Conservation (phyloP, 768 basidiomycete genomes). For the Mycena latifolia region DNA sequence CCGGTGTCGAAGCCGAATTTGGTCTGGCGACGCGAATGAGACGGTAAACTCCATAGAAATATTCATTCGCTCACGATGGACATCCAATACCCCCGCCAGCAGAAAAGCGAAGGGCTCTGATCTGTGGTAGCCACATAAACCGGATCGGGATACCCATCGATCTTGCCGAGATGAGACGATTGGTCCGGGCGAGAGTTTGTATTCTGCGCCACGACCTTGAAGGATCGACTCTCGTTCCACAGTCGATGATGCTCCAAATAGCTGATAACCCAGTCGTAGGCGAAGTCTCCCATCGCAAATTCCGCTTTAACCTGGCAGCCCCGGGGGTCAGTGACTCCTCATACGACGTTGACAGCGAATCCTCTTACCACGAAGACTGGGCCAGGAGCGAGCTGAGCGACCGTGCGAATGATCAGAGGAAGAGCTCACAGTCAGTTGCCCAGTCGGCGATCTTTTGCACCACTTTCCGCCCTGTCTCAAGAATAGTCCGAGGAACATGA, state of each 20-base stretch:
- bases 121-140: constrained; percentile 24
- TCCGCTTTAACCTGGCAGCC: constrained; percentile 20
- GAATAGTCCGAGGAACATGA: constrained; percentile 24
- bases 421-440: neutral
- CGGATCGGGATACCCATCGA: constrained; percentile 25
- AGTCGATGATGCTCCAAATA: constrained; percentile 30
- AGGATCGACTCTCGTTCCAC: constrained; percentile 31
- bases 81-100: constrained; percentile 34
- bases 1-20: too few species aligned
- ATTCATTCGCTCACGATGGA: too few species aligned
- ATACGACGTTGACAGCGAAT: too few species aligned
- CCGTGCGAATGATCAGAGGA: neutral
- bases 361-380: constrained; percentile 16
- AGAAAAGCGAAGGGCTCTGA: constrained; percentile 27
- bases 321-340: too few species aligned
- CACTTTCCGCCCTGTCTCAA: constrained; percentile 15
- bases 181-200: neutral
- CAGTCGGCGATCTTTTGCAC: neutral
- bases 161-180: constrained; percentile 12
- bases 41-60: too few species aligned
- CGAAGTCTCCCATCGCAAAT: constrained; percentile 26
- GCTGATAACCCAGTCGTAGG: constrained; percentile 28
- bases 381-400: too few species aligned
- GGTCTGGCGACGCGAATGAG: constrained; percentile 1
- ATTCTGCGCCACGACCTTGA: constrained; percentile 32